Evolutionary conservation across 495 filamentous ascomycete genomes (phyloP).

Genomic region (Aspergillus olivimuriae): DNA sequence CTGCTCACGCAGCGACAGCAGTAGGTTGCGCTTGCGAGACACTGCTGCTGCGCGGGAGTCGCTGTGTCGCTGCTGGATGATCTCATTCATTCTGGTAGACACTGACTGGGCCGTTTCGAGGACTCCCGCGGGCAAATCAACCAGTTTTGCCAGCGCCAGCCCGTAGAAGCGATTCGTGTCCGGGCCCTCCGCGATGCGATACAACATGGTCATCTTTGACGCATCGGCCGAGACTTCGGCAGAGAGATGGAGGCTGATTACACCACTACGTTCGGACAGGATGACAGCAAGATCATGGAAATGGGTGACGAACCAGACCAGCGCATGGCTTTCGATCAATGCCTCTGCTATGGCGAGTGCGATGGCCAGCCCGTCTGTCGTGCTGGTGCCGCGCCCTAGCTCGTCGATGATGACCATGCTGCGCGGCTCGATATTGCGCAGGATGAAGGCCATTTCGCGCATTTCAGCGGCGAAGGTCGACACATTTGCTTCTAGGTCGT

Average conservation of each 20-base stretch:
- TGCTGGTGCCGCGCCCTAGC: conserved; percentile 86
- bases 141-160: conserved; percentile 66
- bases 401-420: conserved; percentile 89
- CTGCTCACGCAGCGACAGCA: conserved; percentile 68
- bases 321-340: conserved; percentile 64
- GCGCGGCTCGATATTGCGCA: conserved; percentile 65
- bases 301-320: conserved; percentile 92
- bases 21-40: conserved; percentile 59
- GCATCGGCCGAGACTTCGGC: conserved; percentile 52
- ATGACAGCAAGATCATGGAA: conserved; percentile 78
- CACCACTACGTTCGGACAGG: conserved; percentile 63
- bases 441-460: conserved; percentile 89
- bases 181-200: conserved; percentile 66
- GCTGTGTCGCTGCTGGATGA: conserved; percentile 48
- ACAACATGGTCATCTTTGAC: conserved; percentile 73
- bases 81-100: conserved; percentile 50
- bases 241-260: conserved; percentile 74
- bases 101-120: conserved; percentile 62
- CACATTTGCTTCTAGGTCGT: conserved; percentile 84
- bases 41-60: conserved; percentile 49
- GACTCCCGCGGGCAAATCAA: conserved; percentile 63
- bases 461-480: conserved; percentile 94
- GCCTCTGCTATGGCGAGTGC: conserved; percentile 86
- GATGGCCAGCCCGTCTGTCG: conserved; percentile 79
- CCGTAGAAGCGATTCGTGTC: conserved; percentile 70